phyloP scores from a whole-genome alignment of 2,329 filamentous ascomycete genomes.

The Zasmidium angulare region DNA sequence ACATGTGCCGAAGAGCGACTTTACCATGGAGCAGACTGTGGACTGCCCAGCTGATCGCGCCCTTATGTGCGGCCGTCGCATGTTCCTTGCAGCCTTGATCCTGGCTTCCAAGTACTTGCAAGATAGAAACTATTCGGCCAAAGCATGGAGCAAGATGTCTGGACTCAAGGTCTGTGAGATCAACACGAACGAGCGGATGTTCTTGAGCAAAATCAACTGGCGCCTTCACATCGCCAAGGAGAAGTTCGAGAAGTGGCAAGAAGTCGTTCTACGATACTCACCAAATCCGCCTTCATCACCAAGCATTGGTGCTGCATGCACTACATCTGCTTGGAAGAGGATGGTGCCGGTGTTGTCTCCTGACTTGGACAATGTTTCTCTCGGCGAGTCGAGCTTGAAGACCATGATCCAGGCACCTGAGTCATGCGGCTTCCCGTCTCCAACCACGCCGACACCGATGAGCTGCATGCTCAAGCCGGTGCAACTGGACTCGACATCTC shows the following conservation, averaged over 20 bases:
- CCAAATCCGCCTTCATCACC: constrained; percentile 49
- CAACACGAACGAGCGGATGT: constrained; percentile 93
- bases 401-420: not conserved
- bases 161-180: constrained; percentile 92
- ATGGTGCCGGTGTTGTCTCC: constrained; percentile 59
- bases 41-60: constrained; percentile 72
- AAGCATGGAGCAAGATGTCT: constrained; percentile 98
- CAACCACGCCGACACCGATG: constrained; percentile 26
- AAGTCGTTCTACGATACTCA: constrained; percentile 83
- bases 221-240: constrained; percentile 89
- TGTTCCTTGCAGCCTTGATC: constrained; percentile 94
- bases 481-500: constrained; percentile 33
- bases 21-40: constrained; percentile 79
- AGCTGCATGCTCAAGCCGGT: constrained; percentile 17
- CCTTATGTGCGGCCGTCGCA: constrained; percentile 91
- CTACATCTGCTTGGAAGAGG: constrained; percentile 40
- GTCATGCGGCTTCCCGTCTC: constrained; percentile 19
- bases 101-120: constrained; percentile 97
- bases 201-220: constrained; percentile 88
- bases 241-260: constrained; percentile 89
- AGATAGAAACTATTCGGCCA: constrained; percentile 94
- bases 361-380: constrained; percentile 50
- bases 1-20: constrained; percentile 78
- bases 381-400: constrained; percentile 14
- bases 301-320: constrained; percentile 17